phyloP scores from a whole-genome alignment of 73 alveolate species.

The Tetrahymena elliotti region DNA sequence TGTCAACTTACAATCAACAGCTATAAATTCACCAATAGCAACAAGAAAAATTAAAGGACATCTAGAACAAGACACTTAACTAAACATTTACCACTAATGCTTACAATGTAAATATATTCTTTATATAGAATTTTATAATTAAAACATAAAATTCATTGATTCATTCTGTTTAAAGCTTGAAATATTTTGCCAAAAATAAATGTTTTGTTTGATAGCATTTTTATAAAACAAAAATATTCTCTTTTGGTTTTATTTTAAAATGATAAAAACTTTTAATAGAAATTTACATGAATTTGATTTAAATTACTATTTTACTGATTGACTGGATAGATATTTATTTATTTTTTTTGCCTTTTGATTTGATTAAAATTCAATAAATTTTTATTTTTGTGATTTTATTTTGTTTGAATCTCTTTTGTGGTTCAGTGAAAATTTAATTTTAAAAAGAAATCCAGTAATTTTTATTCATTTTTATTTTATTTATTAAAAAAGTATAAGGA shows the following conservation, averaged over 20 bases:
- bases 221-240: no score
- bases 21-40: neutral
- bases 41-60: neutral
- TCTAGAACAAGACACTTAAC: neutral
- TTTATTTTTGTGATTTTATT: neutral
- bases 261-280: no score
- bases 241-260: no score
- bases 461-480: neutral
- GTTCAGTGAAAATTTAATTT: neutral
- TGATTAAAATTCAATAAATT: neutral
- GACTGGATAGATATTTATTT: no score
- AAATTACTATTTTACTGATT: no score
- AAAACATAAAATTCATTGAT: no score
- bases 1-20: neutral
- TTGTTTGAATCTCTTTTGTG: no score
- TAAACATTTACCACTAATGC: neutral
- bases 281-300: no score
- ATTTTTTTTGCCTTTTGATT: no score
- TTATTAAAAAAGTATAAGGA: neutral
- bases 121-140: neutral
- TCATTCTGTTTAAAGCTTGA: no score
- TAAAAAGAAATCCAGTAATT: neutral
- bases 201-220: no score
- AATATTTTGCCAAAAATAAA: no score
- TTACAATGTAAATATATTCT: neutral